Evolutionary conservation across 1,284 basidiomycete genomes (phyloP).

Genomic region (Boletus semigastroideus): DNA sequence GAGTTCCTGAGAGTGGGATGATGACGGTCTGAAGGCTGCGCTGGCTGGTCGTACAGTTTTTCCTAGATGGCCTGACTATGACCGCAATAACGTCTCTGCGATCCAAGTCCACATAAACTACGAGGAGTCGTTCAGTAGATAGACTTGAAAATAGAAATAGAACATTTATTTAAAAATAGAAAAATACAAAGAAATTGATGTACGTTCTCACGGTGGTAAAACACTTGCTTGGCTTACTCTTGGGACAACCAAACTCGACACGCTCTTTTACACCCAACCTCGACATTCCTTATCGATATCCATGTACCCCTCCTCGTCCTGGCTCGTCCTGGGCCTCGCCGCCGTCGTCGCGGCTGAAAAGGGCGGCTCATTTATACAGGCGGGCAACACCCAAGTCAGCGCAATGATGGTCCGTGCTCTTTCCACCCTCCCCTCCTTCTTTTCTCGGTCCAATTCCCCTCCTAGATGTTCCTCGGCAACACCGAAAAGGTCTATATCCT

Average conservation of each 20-base stretch:
- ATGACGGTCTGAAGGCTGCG: too few species aligned
- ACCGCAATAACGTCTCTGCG: too few species aligned
- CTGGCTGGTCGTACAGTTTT: too few species aligned
- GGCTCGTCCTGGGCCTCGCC: slow-evolving; percentile 39
- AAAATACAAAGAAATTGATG: too few species aligned
- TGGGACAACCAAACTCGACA: slow-evolving; percentile 3
- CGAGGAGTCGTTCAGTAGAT: too few species aligned
- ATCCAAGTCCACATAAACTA: too few species aligned
- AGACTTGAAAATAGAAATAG: too few species aligned
- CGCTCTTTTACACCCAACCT: slow-evolving; percentile 13
- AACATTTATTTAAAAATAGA: too few species aligned
- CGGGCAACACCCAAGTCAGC: slow-evolving; percentile 54
- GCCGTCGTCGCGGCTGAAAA: slow-evolving; percentile 35
- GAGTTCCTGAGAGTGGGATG: too few species aligned
- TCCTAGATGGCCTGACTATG: too few species aligned
- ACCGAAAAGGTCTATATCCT: slow-evolving; percentile 48
- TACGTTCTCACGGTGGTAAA: too few species aligned
- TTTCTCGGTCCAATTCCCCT: background rate
- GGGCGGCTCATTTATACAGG: slow-evolving; percentile 46
- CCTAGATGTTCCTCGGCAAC: slow-evolving; percentile 56
- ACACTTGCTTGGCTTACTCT: too few species aligned
- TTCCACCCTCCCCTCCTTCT: background rate
- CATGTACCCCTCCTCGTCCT: slow-evolving; percentile 29
- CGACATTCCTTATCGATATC: slow-evolving; percentile 15
- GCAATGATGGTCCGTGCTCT: slow-evolving; percentile 60